These are phyloP conservation scores for Beauveria varroae DNA, from an alignment of 2,329 filamentous ascomycete genomes.

Conservation along the genomic window DNA sequence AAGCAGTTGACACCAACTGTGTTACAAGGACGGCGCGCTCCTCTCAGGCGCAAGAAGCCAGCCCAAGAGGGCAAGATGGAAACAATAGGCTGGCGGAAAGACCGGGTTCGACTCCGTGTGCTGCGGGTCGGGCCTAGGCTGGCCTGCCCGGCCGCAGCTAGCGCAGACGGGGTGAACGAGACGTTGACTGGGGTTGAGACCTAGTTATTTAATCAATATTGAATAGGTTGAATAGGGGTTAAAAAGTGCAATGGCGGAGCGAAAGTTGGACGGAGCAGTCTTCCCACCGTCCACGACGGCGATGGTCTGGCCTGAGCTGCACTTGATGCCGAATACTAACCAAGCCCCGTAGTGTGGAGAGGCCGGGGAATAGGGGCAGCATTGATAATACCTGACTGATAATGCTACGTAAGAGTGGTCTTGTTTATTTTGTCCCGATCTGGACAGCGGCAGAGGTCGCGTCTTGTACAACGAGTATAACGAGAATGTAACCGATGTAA, in stretches of 20 bases:
- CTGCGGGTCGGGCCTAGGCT: slow-evolving; percentile 2
- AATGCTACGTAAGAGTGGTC: background rate
- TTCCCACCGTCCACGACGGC: background rate
- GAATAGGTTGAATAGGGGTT: background rate
- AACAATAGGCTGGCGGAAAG: slow-evolving; percentile 3
- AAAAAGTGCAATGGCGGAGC: background rate
- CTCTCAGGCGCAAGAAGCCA: background rate
- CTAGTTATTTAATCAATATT: background rate
- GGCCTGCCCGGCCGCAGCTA: slow-evolving; percentile 1
- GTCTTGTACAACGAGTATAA: background rate
- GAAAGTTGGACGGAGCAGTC: background rate
- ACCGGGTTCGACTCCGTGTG: slow-evolving; percentile 6
- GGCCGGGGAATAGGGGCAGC: slow-evolving; percentile 7
- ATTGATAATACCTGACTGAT: background rate
- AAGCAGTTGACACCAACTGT: background rate
- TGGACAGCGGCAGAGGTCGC: slow-evolving; percentile 5
- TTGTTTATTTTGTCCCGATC: slow-evolving; percentile 11
- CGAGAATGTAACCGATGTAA: background rate
- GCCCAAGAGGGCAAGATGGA: slow-evolving; percentile 6
- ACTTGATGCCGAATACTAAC: slow-evolving; percentile 1
- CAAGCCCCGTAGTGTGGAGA: slow-evolving; percentile 4
- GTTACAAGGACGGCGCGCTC: background rate
- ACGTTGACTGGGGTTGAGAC: background rate
- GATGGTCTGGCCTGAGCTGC: background rate
- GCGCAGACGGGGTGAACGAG: background rate